Percentiles rank a stretch among this genome's conserved stretches.
phyloP scores from a whole-genome alignment of 805 yeast species.

The Hyphopichia homilentoma region DNA sequence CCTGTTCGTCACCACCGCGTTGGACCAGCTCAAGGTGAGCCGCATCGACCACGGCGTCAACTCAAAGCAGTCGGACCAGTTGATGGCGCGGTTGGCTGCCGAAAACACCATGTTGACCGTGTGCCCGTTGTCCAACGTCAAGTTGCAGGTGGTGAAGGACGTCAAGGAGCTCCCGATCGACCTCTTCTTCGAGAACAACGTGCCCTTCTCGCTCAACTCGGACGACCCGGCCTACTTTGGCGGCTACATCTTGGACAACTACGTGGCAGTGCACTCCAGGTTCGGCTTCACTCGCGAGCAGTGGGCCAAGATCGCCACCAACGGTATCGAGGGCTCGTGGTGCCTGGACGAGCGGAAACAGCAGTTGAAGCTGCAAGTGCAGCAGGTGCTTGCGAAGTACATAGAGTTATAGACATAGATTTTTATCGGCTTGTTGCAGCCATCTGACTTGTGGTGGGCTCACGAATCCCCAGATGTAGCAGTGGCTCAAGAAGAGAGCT shows the following conservation, averaged over 20 bases:
- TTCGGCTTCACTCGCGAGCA: constrained; percentile 58
- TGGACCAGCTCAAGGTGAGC: constrained; percentile 56
- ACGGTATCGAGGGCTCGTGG: constrained; percentile 74
- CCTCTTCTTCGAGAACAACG: constrained; percentile 54
- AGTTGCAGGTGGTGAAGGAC: constrained; percentile 67
- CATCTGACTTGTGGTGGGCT: constrained; percentile 47
- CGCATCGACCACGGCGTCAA: constrained; percentile 83
- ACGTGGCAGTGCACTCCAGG: constrained; percentile 56
- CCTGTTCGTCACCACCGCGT: constrained; percentile 54
- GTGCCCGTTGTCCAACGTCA: constrained; percentile 77
- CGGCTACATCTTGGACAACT: constrained; percentile 78
- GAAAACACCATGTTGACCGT: constrained; percentile 58
- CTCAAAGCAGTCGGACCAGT: constrained; percentile 49
- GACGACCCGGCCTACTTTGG: constrained; percentile 85
- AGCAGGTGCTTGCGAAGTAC: constrained; percentile 8
- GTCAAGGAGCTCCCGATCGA: constrained; percentile 65
- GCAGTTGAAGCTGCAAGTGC: background rate
- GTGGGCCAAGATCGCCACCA: constrained; percentile 63
- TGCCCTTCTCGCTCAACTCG: constrained; percentile 72
- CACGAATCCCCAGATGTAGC: constrained; percentile 23
- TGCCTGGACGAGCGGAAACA: constrained; percentile 54
- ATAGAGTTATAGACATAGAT: no score
- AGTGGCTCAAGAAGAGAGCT: no score
- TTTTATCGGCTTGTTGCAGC: constrained; percentile 71
- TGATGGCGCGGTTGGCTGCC: constrained; percentile 55